These are phyloP conservation scores for Protomyces gravidus DNA, from an alignment of 1,139 yeast species.

Conservation along the genomic window DNA sequence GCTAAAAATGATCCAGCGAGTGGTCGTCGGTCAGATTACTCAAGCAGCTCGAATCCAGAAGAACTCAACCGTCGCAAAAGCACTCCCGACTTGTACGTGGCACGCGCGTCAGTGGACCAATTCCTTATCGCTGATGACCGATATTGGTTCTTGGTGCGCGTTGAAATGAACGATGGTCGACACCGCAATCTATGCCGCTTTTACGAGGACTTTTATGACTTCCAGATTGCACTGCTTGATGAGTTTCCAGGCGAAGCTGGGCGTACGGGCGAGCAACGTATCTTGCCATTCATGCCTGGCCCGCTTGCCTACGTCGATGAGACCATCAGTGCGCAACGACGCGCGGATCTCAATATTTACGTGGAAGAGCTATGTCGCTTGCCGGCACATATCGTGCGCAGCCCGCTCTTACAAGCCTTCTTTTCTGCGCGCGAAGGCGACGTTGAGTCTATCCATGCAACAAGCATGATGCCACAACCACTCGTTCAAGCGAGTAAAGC, in stretches of 20 bases:
- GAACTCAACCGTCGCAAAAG: conserved; percentile 1
- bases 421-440: conserved; percentile 70
- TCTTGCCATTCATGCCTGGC: conserved; percentile 92
- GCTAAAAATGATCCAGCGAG: conserved; percentile 6
- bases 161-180: conserved; percentile 64
- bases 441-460: conserved; percentile 39
- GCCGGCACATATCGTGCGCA: conserved; percentile 72
- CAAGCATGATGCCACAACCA: conserved; percentile 28
- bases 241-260: conserved; percentile 93
- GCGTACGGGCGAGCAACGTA: conserved; percentile 68
- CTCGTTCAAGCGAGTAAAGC: conserved; percentile 7
- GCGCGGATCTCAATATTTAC: conserved; percentile 79
- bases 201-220: conserved; percentile 93
- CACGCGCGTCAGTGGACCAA: conserved; percentile 60
- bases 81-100: conserved; percentile 45
- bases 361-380: conserved; percentile 67
- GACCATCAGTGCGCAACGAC: conserved; percentile 74
- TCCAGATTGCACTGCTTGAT: conserved; percentile 78
- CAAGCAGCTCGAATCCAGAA: not conserved
- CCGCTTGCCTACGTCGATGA: conserved; percentile 92
- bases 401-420: conserved; percentile 62
- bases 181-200: conserved; percentile 73
- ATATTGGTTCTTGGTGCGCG: conserved; percentile 79
- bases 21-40: conserved; percentile 2
- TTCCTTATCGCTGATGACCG: conserved; percentile 80